Conservation (phyloP, 2,329 filamentous ascomycete species). For the Coniochaeta sp. region DNA sequence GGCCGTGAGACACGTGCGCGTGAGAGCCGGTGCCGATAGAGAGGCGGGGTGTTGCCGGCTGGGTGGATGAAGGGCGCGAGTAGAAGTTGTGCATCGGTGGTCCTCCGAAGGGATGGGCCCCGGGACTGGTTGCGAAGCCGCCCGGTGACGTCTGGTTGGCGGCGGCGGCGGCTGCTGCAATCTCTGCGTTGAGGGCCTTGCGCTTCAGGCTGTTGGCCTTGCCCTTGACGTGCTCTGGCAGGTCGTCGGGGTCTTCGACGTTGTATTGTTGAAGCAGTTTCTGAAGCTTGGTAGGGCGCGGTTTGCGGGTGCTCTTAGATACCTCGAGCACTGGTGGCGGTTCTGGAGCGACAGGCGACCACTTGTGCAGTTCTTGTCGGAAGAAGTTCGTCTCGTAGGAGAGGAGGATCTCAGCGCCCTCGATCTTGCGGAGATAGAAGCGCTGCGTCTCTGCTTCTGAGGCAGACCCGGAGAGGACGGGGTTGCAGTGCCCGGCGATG, state of each 20-base stretch:
- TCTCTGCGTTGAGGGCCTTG: slow-evolving; percentile 57
- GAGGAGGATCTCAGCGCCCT: slow-evolving; percentile 89
- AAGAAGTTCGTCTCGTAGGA: slow-evolving; percentile 97
- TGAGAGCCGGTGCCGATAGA: slow-evolving; percentile 22
- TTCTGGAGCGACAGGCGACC: slow-evolving; percentile 81
- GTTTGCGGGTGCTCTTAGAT: slow-evolving; percentile 89
- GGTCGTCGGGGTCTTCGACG: slow-evolving; percentile 82
- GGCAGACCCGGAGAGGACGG: slow-evolving; percentile 63
- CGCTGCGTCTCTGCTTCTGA: slow-evolving; percentile 85
- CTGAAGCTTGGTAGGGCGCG: slow-evolving; percentile 91
- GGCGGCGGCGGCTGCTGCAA: slow-evolving; percentile 32
- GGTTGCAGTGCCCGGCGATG: slow-evolving; percentile 73
- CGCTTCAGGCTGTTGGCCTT: slow-evolving; percentile 70
- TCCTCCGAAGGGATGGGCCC: slow-evolving; percentile 24
- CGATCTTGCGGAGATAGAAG: slow-evolving; percentile 94
- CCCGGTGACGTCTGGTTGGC: slow-evolving; percentile 7
- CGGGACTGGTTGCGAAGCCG: slow-evolving; percentile 26
- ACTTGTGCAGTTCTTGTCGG: slow-evolving; percentile 89
- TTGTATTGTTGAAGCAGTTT: slow-evolving; percentile 87
- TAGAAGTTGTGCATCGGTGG: slow-evolving; percentile 24
- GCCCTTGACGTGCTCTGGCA: slow-evolving; percentile 74
- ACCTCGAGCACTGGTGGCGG: slow-evolving; percentile 80
- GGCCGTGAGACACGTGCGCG: slow-evolving; percentile 23
- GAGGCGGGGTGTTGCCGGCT: slow-evolving; percentile 29
- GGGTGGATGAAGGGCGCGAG: slow-evolving; percentile 24